These are phyloP conservation scores for Globisporangium mamillatum DNA, from an alignment of 352 stramenopile genomes.

Conservation along the genomic window DNA sequence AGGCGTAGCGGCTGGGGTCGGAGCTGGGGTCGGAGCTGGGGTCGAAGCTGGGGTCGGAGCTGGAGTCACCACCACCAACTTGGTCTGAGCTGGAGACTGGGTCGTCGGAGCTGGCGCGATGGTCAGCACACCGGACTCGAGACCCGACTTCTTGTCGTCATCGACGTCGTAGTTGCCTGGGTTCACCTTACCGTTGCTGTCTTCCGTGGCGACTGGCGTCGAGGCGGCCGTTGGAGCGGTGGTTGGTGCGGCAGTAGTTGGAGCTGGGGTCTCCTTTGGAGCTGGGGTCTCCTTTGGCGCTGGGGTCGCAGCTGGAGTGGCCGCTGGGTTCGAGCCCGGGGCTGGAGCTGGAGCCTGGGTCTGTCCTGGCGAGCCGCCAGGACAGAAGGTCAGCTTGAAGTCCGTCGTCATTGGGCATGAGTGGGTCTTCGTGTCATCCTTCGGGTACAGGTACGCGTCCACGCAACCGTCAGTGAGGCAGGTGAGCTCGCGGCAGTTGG, in stretches of 20 bases:
- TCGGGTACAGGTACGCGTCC: slow-evolving; percentile 68
- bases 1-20: neutral
- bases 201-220: slow-evolving; percentile 7
- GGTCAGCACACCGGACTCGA: slow-evolving; percentile 13
- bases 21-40: slow-evolving; percentile 2
- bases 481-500: slow-evolving; percentile 54
- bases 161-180: slow-evolving; percentile 17
- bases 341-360: slow-evolving; percentile 5
- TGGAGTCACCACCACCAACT: slow-evolving; percentile 1
- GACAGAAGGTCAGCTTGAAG: slow-evolving; percentile 71
- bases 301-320: slow-evolving; percentile 7
- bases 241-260: slow-evolving; percentile 9
- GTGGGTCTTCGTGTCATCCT: slow-evolving; percentile 76
- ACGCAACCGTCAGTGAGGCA: slow-evolving; percentile 53
- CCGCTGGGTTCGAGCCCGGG: neutral
- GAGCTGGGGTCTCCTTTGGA: slow-evolving; percentile 3
- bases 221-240: slow-evolving; percentile 15
- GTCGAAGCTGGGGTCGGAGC: slow-evolving; percentile 2
- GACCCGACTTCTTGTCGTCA: slow-evolving; percentile 5
- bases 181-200: slow-evolving; percentile 14
- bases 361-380: slow-evolving; percentile 24
- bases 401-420: slow-evolving; percentile 56
- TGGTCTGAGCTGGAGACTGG: neutral
- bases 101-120: neutral
- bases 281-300: slow-evolving; percentile 1